phyloP scores from a whole-genome alignment of 2,329 filamentous ascomycete genomes.

The Hypoxylon sp. region DNA sequence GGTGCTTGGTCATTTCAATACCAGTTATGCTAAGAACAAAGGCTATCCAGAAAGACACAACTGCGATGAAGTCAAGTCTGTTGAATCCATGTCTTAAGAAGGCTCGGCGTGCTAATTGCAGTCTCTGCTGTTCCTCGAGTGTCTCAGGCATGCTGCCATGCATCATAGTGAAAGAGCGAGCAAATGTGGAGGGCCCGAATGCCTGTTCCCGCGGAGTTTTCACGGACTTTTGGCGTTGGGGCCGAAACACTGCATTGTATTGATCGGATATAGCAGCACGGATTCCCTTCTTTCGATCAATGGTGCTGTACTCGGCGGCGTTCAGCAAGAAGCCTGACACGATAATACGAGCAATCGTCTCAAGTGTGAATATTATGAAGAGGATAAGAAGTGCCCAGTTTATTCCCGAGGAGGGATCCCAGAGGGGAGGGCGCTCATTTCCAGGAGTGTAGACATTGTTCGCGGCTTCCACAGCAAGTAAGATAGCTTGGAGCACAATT shows the following conservation, averaged over 20 bases:
- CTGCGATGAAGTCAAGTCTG: slow-evolving; percentile 91
- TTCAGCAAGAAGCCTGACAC: slow-evolving; percentile 96
- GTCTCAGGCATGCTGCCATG: slow-evolving; percentile 72
- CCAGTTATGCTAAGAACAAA: slow-evolving; percentile 79
- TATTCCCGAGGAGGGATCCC: slow-evolving; percentile 73
- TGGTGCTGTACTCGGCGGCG: slow-evolving; percentile 90
- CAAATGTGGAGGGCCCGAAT: slow-evolving; percentile 73
- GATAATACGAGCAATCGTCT: slow-evolving; percentile 84
- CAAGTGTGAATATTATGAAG: slow-evolving; percentile 90
- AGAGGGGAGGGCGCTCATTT: slow-evolving; percentile 70
- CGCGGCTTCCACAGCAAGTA: slow-evolving; percentile 88
- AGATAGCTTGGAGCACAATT: slow-evolving; percentile 87
- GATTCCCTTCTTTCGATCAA: slow-evolving; percentile 82
- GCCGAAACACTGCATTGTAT: slow-evolving; percentile 83
- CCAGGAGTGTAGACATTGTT: slow-evolving; percentile 75
- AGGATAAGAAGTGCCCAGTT: slow-evolving; percentile 86
- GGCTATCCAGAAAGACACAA: slow-evolving; percentile 95
- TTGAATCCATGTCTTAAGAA: slow-evolving; percentile 97
- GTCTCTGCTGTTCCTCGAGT: slow-evolving; percentile 82
- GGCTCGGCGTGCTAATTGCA: slow-evolving; percentile 88
- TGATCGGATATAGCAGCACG: slow-evolving; percentile 81
- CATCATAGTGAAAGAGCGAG: slow-evolving; percentile 83
- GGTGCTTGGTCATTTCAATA: slow-evolving; percentile 75
- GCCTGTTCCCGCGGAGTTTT: slow-evolving; percentile 64
- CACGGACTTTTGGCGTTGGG: slow-evolving; percentile 78